These are phyloP conservation scores for Melocanna baccifera DNA, from an alignment of 176 grass and related monocot species.

Conservation along the genomic window DNA sequence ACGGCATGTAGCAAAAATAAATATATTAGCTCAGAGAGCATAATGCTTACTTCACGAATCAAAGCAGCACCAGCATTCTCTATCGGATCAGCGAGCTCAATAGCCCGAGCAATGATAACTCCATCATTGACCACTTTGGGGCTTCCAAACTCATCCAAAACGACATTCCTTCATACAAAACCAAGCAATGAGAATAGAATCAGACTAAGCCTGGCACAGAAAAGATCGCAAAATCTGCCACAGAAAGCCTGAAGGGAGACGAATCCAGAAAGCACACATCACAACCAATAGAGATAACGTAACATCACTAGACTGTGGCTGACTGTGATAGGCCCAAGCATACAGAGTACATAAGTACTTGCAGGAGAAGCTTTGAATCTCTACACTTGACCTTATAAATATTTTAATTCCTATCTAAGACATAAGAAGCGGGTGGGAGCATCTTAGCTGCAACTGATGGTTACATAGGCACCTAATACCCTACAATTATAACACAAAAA, in stretches of 20 bases:
- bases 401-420: background rate
- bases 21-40: background rate
- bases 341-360: background rate
- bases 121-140: conserved; percentile 93
- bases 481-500: background rate
- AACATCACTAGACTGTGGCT: background rate
- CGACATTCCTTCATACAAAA: conserved; percentile 80
- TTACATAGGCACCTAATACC: background rate
- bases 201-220: background rate
- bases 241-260: background rate
- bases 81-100: conserved; percentile 90
- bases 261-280: background rate
- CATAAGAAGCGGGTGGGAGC: background rate
- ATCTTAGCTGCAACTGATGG: background rate
- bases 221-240: background rate
- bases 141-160: conserved; percentile 84
- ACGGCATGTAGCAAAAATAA: background rate
- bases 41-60: conserved; percentile 67
- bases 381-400: background rate
- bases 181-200: background rate
- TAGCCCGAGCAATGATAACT: conserved; percentile 81
- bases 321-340: background rate
- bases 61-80: conserved; percentile 88
- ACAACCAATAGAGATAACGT: background rate
- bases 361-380: background rate